A percentile compares a stretch with the other conserved stretches of the same genome.
Conservation (phyloP, 2,329 filamentous ascomycete species). For the Aspergillus alliaceus region DNA sequence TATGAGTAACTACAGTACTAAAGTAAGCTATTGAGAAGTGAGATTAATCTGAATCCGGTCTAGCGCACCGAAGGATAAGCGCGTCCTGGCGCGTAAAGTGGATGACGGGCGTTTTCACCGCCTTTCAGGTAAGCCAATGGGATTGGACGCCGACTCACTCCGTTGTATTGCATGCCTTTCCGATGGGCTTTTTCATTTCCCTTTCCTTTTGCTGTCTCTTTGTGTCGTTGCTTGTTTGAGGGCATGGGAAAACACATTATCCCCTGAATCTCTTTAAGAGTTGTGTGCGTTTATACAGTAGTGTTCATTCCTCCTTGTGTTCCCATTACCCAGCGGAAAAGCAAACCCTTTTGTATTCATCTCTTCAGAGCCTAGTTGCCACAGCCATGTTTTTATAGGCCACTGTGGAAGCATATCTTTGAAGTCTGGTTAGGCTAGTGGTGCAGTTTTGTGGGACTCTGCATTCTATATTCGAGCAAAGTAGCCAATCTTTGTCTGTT, state of each 20-base stretch:
- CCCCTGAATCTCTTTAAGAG: background rate
- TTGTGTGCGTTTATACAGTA: background rate
- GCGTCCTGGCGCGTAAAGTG: slow-evolving; percentile 27
- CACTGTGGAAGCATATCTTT: background rate
- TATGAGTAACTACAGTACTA: too few relatives aligned
- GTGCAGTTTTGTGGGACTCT: background rate
- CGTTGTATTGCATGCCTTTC: slow-evolving; percentile 4
- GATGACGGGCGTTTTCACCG: slow-evolving; percentile 16
- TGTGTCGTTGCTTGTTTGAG: background rate
- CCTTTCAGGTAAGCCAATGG: slow-evolving; percentile 19
- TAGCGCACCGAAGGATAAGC: slow-evolving; percentile 5
- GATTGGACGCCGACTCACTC: slow-evolving; percentile 6
- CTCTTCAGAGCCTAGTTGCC: background rate
- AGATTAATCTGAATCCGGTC: background rate
- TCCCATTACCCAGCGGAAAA: background rate
- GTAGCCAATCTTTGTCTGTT: background rate
- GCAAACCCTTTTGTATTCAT: slow-evolving; percentile 4
- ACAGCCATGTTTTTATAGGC: slow-evolving; percentile 17
- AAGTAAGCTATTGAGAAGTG: too few relatives aligned
- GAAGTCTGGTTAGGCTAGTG: background rate
- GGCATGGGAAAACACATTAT: background rate
- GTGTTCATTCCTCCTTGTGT: background rate
- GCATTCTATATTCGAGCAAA: background rate
- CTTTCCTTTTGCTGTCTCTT: background rate
- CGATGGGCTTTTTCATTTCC: background rate